Conservation (phyloP, 768 basidiomycete species). For the Boletus vinaceobasis region DNA sequence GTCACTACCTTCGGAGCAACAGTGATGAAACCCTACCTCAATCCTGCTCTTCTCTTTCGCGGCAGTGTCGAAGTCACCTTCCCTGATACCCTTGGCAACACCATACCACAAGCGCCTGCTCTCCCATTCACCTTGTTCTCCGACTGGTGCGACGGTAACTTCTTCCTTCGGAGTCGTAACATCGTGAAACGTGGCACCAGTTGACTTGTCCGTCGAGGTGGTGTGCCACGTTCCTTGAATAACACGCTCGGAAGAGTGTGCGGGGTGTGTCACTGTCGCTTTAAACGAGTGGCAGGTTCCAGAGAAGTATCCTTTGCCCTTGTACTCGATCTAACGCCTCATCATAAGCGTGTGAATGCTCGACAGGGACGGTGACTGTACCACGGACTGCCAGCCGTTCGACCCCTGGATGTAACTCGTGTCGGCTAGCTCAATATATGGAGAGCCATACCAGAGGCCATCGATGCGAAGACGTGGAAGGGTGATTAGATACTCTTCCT, state of each 20-base stretch:
- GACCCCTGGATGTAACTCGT: constrained; percentile 71
- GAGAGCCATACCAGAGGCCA: constrained; percentile 87
- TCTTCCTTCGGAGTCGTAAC: constrained; percentile 73
- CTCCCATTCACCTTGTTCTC: constrained; percentile 78
- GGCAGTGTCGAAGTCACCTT: constrained; percentile 90
- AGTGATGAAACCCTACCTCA: constrained; percentile 53
- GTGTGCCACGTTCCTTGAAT: constrained; percentile 83
- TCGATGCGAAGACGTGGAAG: constrained; percentile 91
- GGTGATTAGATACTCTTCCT: constrained; percentile 83
- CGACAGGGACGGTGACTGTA: constrained; percentile 22
- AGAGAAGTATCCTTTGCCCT: constrained; percentile 93
- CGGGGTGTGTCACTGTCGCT: constrained; percentile 61
- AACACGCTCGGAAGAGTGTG: constrained; percentile 43
- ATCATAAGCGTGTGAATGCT: constrained; percentile 32
- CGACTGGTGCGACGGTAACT: constrained; percentile 58
- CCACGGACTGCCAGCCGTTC: constrained; percentile 56
- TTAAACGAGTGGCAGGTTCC: constrained; percentile 94
- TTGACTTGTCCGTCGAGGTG: constrained; percentile 48
- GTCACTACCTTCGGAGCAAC: neutral
- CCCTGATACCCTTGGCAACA: constrained; percentile 88
- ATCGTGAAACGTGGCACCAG: constrained; percentile 67
- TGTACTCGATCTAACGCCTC: constrained; percentile 75
- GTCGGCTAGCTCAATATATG: constrained; percentile 89
- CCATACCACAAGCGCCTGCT: constrained; percentile 79
- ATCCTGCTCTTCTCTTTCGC: constrained; percentile 85